Evolutionary conservation across 306 rosid genomes (phyloP), one percentile per base, ranked within the genome.

Genomic region (Acacia acuminata): DNA sequence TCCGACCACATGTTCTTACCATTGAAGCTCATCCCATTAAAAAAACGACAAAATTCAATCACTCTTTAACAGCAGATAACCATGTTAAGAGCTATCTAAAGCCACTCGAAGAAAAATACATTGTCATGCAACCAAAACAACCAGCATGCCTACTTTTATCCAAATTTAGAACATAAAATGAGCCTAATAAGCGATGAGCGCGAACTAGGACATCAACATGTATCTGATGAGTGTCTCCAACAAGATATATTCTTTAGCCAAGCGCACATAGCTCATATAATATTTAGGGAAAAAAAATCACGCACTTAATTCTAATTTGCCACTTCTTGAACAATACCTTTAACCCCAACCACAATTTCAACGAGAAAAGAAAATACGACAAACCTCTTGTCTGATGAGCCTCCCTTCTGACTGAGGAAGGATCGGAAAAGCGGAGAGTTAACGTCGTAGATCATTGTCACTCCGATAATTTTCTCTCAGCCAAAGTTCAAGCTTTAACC

Each of bases 331-430:
- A 17, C 45, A 32, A 5, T 17, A 74, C 20, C 32, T 3, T 3
- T 32, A 48, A 32, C 42, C 7, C 13, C 50, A 48, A 7, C 2
- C 56, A 74, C 38, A 55, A 27, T n/a, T 58, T 75, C 32, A 34
- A 42, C 58, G 8, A 24, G 77, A 78, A 12, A 78, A 75, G n/a
- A 20, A 40, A 79, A 77, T 32, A 71, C 38, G 8, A 30, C 7
- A n/a, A 71, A 94, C 99, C 98, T 94, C 89, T 91, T 96, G 42
- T 94, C 98, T 43, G 99, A 94, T 73, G 98, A 80, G 44, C 98
- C 97, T 32, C 99, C 99, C 87, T 91, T 96, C 92, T 96, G 98
- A 87, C 98, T 94, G 78, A 96, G 99, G 93, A 96, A 94, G 80
- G 98, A 96, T 79, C 99, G 97, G 90, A 96, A 96, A 16, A 96